Percentiles rank a stretch among this genome's conserved stretches.
Conservation (phyloP, 2,329 filamentous ascomycete genomes). For the Ophiostoma himal-ulmi region DNA sequence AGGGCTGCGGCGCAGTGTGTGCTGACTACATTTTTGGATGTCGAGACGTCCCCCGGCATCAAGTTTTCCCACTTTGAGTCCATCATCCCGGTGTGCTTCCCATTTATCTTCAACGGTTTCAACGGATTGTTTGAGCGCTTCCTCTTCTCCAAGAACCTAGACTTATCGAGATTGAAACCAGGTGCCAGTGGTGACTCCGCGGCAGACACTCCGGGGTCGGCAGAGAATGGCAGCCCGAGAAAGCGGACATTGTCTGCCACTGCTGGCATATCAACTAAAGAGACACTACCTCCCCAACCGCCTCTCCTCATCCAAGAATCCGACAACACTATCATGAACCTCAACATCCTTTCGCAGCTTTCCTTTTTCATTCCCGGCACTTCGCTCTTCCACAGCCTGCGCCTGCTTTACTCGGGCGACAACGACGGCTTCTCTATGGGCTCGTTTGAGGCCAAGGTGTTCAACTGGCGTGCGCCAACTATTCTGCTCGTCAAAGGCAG, state of each 20-base stretch:
- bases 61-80: constrained; percentile 56
- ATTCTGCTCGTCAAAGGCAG: constrained; percentile 64
- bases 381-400: constrained; percentile 59
- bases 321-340: constrained; percentile 56
- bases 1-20: constrained; percentile 58
- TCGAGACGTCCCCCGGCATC: constrained; percentile 58
- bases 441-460: constrained; percentile 66
- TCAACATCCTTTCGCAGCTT: constrained; percentile 61
- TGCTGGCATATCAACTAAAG: constrained; percentile 9
- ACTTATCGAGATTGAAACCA: constrained; percentile 50
- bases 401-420: constrained; percentile 63
- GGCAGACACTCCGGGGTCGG: neutral
- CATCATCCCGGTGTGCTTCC: constrained; percentile 54
- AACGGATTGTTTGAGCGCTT: constrained; percentile 68
- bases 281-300: constrained; percentile 16
- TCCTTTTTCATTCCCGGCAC: constrained; percentile 65
- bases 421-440: constrained; percentile 71
- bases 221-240: constrained; percentile 12
- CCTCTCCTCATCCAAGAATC: constrained; percentile 44
- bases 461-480: constrained; percentile 71
- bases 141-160: constrained; percentile 65
- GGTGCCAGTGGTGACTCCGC: neutral
- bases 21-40: constrained; percentile 59
- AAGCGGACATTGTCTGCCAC: constrained; percentile 8
- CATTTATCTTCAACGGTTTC: constrained; percentile 62